Evolutionary conservation across 768 basidiomycete species (phyloP).

Genomic region (Suillus subaureus): DNA sequence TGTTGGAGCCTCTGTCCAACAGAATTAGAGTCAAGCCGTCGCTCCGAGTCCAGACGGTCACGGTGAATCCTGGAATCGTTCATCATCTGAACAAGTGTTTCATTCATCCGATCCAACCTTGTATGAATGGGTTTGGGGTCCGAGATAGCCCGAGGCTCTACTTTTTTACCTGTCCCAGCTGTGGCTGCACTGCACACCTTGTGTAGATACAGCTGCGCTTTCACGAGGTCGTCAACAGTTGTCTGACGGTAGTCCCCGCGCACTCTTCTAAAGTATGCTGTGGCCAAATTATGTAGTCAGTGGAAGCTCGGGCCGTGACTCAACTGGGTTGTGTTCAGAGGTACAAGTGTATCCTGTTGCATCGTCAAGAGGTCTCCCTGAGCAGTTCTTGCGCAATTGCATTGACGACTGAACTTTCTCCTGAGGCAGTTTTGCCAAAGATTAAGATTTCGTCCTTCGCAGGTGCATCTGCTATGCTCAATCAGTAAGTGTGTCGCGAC

Average conservation of each 20-base stretch:
- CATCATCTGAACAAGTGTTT: background rate
- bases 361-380: too few relatives aligned
- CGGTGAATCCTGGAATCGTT: background rate
- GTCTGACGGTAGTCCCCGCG: background rate
- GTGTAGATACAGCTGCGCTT: background rate
- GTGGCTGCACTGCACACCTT: background rate
- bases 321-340: too few relatives aligned
- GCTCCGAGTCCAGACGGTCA: too few relatives aligned
- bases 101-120: background rate
- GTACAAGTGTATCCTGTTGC: too few relatives aligned
- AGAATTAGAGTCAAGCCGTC: background rate
- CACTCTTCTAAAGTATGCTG: background rate
- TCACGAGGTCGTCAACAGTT: background rate
- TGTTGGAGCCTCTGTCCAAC: too few relatives aligned
- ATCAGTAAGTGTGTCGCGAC: too few relatives aligned
- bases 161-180: background rate
- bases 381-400: too few relatives aligned
- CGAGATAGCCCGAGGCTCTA: background rate
- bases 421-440: too few relatives aligned
- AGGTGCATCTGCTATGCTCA: too few relatives aligned
- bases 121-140: background rate
- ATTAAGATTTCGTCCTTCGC: too few relatives aligned
- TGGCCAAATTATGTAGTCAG: background rate
- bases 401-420: too few relatives aligned
- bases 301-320: background rate